These are phyloP conservation scores for Jaltomata sinuosa DNA, from an alignment of 257 asterid species.

Conservation along the genomic window DNA sequence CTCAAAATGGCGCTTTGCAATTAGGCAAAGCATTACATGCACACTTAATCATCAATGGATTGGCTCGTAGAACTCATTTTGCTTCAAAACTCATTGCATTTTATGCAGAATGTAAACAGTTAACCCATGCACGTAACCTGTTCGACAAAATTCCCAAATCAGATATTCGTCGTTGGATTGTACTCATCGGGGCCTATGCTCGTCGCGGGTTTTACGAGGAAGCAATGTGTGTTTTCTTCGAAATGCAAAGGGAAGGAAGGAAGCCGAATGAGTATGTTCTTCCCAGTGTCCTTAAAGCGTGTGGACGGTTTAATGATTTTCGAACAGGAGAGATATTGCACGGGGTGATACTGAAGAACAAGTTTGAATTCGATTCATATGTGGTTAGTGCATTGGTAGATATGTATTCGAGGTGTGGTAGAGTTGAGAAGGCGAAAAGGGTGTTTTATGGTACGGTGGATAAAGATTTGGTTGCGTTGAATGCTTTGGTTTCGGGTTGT, in stretches of 20 bases:
- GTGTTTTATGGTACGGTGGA: slow-evolving; percentile 41
- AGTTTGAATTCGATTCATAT: slow-evolving; percentile 36
- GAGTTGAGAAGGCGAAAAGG: slow-evolving; percentile 32
- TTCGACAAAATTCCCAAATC: slow-evolving; percentile 55
- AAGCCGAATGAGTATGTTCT: slow-evolving; percentile 32
- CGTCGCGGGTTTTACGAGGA: slow-evolving; percentile 43
- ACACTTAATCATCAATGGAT: slow-evolving; percentile 40
- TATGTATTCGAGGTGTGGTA: slow-evolving; percentile 56
- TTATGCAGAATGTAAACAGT: slow-evolving; percentile 29
- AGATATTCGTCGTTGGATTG: slow-evolving; percentile 45
- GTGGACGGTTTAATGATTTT: slow-evolving; percentile 50
- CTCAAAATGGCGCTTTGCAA: slow-evolving; percentile 24
- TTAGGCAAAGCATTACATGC: slow-evolving; percentile 49
- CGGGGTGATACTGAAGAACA: slow-evolving; percentile 30
- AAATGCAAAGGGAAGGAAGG: slow-evolving; percentile 32
- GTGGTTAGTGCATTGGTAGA: slow-evolving; percentile 48
- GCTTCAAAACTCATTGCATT: slow-evolving; percentile 41
- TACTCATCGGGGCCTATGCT: slow-evolving; percentile 43
- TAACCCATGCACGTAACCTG: slow-evolving; percentile 38
- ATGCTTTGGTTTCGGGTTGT: slow-evolving; percentile 59
- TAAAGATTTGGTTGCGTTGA: slow-evolving; percentile 46
- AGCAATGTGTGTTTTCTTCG: slow-evolving; percentile 29
- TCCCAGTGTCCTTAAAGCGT: slow-evolving; percentile 71
- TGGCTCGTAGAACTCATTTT: slow-evolving; percentile 20
- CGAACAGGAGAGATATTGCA: slow-evolving; percentile 44